A percentile compares a stretch with the other conserved stretches of the same genome.
These are phyloP conservation scores for Neotropicomus parvogracilis DNA, from an alignment of 1,284 basidiomycete species.

Conservation along the genomic window DNA sequence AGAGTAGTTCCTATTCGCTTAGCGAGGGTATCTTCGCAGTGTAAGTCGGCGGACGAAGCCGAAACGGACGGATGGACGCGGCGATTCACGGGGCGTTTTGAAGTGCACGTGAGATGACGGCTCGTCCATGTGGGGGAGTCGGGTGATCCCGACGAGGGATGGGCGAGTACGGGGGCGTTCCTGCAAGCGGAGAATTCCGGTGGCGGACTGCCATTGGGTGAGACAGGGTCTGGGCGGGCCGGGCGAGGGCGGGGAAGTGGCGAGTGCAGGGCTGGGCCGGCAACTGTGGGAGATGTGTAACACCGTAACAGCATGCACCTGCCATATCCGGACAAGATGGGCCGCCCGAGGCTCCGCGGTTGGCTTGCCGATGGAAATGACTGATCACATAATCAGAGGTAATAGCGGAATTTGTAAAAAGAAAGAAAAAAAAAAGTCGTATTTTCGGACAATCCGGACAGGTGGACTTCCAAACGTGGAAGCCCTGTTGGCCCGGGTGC, in stretches of 20 bases:
- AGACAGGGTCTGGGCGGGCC: conserved; percentile 20
- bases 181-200: conserved; percentile 21
- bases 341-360: conserved; percentile 34
- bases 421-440: conserved; percentile 19
- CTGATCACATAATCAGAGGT: conserved; percentile 31
- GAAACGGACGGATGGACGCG: conserved; percentile 3
- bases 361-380: conserved; percentile 28
- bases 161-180: not conserved
- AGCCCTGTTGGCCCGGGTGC: conserved; percentile 24
- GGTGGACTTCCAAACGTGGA: conserved; percentile 15
- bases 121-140: conserved; percentile 3
- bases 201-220: conserved; percentile 15
- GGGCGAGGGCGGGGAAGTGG: conserved; percentile 19
- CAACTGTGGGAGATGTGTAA: conserved; percentile 29
- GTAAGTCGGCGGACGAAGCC: too few species aligned
- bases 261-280: conserved; percentile 27
- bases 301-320: conserved; percentile 25
- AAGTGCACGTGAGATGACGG: conserved; percentile 7
- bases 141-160: conserved; percentile 18
- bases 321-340: conserved; percentile 13
- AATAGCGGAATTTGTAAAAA: conserved; percentile 35
- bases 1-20: conserved; percentile 6
- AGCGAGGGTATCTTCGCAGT: too few species aligned
- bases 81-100: conserved; percentile 1
- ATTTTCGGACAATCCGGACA: conserved; percentile 31